phyloP scores from a whole-genome alignment of 2,329 filamentous ascomycete genomes.

The Myriosclerotinia curreyana region DNA sequence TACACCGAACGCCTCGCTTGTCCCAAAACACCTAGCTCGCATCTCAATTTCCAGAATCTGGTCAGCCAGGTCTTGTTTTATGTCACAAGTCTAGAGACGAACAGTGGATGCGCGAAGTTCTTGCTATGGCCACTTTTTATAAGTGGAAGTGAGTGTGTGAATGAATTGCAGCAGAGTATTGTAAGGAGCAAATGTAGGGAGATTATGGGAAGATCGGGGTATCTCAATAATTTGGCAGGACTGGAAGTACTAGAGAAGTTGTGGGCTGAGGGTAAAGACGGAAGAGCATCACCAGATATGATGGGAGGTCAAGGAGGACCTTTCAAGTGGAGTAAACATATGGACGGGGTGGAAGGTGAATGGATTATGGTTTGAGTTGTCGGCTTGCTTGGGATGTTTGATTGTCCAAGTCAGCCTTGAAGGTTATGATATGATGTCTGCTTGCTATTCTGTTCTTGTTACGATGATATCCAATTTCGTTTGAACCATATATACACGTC shows the following conservation, averaged over 20 bases:
- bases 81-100: slow-evolving; percentile 72
- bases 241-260: slow-evolving; percentile 82
- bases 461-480: not conserved
- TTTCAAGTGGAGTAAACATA: slow-evolving; percentile 37
- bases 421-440: not conserved
- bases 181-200: slow-evolving; percentile 79
- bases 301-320: slow-evolving; percentile 25
- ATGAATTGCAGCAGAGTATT: slow-evolving; percentile 72
- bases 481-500: not conserved
- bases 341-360: slow-evolving; percentile 52
- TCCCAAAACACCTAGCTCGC: slow-evolving; percentile 67
- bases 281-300: slow-evolving; percentile 12
- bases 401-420: not conserved
- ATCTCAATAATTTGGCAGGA: slow-evolving; percentile 88
- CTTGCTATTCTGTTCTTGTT: not conserved
- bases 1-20: slow-evolving; percentile 86
- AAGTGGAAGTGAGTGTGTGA: slow-evolving; percentile 82
- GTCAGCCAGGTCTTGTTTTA: slow-evolving; percentile 82
- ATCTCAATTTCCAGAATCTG: slow-evolving; percentile 77
- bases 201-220: slow-evolving; percentile 84
- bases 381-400: not conserved
- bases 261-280: slow-evolving; percentile 52
- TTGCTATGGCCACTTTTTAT: slow-evolving; percentile 92
- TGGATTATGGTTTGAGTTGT: slow-evolving; percentile 62
- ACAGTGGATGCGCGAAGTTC: slow-evolving; percentile 75